Percentiles rank a stretch among this genome's conserved stretches.
phyloP scores from a whole-genome alignment of 495 filamentous ascomycete genomes.

The Xylaria venustula region DNA sequence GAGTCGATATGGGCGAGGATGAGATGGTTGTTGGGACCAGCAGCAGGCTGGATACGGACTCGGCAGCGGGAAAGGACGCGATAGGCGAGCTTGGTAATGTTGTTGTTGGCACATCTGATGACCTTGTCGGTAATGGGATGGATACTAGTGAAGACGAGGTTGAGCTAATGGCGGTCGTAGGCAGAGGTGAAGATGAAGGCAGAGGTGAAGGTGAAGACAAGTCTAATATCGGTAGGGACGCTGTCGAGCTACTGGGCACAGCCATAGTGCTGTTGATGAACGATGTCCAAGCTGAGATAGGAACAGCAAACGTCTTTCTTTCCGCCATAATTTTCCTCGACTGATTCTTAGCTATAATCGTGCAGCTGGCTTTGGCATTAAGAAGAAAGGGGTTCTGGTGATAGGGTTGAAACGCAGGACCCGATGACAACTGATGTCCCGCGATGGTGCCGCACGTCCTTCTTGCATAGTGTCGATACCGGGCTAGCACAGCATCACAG shows the following conservation, averaged over 20 bases:
- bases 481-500: too few relatives aligned
- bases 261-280: neutral
- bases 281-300: neutral
- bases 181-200: neutral
- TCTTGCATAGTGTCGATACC: too few relatives aligned
- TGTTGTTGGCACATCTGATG: neutral
- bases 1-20: neutral
- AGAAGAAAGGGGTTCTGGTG: too few relatives aligned
- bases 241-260: neutral
- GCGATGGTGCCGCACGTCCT: too few relatives aligned
- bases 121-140: neutral
- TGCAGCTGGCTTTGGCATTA: too few relatives aligned
- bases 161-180: neutral
- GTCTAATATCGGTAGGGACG: too few relatives aligned
- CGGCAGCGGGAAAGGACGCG: neutral
- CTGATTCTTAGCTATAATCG: too few relatives aligned
- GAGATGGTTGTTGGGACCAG: neutral
- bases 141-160: neutral
- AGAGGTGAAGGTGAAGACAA: neutral
- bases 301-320: too few relatives aligned
- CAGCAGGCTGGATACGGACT: neutral
- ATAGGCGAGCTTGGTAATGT: neutral
- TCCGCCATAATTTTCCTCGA: too few relatives aligned
- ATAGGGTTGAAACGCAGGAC: too few relatives aligned
- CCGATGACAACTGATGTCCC: too few relatives aligned